Evolutionary conservation across 2,329 filamentous ascomycete genomes (phyloP), one percentile per base, ranked within the genome.

Genomic region (Fusarium burgessii): DNA sequence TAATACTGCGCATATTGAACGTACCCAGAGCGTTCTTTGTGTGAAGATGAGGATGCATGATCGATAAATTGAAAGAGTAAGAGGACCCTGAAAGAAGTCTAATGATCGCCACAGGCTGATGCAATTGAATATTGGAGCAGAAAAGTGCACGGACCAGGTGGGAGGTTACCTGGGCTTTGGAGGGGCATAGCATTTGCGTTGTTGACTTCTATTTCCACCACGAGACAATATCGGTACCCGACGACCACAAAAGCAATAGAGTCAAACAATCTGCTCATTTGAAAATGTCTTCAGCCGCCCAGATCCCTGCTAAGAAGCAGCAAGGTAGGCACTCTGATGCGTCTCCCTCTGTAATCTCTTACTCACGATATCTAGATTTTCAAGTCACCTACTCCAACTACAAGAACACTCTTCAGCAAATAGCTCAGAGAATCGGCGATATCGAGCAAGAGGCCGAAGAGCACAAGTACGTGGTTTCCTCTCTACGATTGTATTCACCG

Each of bases 361-460:
- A 56, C 73, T 73, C 64, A 72, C 43, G 46, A 29, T 42, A 25
- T 61, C 50, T 76, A 96, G 93, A 96, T 79, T 89, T 96, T 73
- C 93, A 96, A 82, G 84, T 87, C 52, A 92, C 93, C 76, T 96
- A 96, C 80, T 89, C 89, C 73, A 93, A 90, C 82, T 95, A 90
- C 83, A 92, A 92, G 80, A 91, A 88, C 75, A 90, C 87, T 6
- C 88, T 99, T 63, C 95, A 98, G 82, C 93, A 96, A 78, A 90
- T 99, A 77, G 96, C 96, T 33, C 92, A 94, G 78, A 98, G 97
- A 82, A 98, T 99, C 75, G 96, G 96, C 42, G 95, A 98, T 79
- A 95, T 99, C 61, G 96, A 99, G 84, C 94, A 97, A 80, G 96
- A 98, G 81, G 91, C 93, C 23, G 96, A 99, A 82, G 96, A 99